phyloP scores from a whole-genome alignment of 2,329 filamentous ascomycete species.

The Cordyceps fumosorosea region DNA sequence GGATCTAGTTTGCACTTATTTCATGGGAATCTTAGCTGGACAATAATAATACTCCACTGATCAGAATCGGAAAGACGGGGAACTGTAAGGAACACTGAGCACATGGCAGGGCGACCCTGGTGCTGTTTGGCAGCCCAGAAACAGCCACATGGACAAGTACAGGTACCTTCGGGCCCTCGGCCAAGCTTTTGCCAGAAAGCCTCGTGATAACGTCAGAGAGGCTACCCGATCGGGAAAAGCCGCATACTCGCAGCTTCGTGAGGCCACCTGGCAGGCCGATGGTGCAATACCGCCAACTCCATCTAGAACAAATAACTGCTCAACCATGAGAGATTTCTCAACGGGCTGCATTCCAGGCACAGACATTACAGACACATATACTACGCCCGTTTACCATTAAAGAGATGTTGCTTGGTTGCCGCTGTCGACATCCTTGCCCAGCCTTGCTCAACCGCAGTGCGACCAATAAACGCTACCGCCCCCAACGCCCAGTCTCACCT shows the following conservation, averaged over 20 bases:
- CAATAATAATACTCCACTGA: not conserved
- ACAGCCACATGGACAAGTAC: not conserved
- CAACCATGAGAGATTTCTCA: not conserved
- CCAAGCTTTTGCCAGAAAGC: conserved; percentile 10
- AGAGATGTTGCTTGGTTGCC: not conserved
- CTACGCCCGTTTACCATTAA: not conserved
- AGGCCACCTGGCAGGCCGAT: conserved; percentile 4
- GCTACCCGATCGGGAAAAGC: conserved; percentile 2
- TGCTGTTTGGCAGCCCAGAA: too few species aligned
- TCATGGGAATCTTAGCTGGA: not conserved
- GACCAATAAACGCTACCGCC: not conserved
- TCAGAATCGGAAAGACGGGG: not conserved
- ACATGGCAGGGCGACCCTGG: too few species aligned
- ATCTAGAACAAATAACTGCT: not conserved
- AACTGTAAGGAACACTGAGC: too few species aligned
- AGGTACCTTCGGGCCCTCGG: conserved; percentile 11
- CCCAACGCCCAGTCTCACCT: not conserved
- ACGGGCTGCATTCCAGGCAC: not conserved
- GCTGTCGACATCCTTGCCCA: conserved; percentile 9
- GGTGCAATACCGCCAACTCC: conserved; percentile 12
- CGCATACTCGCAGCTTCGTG: not conserved
- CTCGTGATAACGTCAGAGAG: conserved; percentile 6
- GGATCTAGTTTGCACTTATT: not conserved
- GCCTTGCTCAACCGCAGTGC: not conserved
- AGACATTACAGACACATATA: not conserved